Percentiles rank a stretch among this genome's conserved stretches.
phyloP scores from a whole-genome alignment of 2,329 filamentous ascomycete genomes.

The Epichloe gansuensis region DNA sequence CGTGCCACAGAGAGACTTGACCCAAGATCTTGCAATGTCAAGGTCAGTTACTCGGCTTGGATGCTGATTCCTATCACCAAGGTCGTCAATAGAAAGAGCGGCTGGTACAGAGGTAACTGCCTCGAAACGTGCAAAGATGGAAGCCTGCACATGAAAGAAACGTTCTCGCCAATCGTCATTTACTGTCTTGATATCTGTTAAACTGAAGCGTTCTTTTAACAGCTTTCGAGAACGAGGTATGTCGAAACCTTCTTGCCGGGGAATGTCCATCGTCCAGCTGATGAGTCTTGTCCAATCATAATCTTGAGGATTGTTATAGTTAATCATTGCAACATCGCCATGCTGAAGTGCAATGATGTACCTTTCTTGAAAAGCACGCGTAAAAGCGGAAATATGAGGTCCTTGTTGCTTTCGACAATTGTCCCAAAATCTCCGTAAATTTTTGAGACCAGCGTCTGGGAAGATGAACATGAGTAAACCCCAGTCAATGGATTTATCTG shows the following conservation, averaged over 20 bases:
- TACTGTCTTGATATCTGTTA: constrained; percentile 23
- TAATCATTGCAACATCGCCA: constrained; percentile 45
- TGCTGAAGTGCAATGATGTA: constrained; percentile 56
- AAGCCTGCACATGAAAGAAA: constrained; percentile 42
- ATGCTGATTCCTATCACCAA: constrained; percentile 3
- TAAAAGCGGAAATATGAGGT: constrained; percentile 39
- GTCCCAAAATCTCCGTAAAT: constrained; percentile 44
- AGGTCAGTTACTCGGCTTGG: constrained; percentile 17
- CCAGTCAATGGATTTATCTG: constrained; percentile 49
- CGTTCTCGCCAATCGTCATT: constrained; percentile 40
- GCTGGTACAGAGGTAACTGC: constrained; percentile 38
- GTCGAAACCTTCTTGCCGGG: constrained; percentile 30
- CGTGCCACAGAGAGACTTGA: constrained; percentile 46
- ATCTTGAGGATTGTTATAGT: constrained; percentile 48
- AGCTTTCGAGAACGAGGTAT: constrained; percentile 35
- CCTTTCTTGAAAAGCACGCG: constrained; percentile 49
- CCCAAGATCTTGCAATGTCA: constrained; percentile 43
- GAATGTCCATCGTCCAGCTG: constrained; percentile 50
- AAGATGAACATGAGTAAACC: constrained; percentile 45
- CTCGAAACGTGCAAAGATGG: constrained; percentile 45
- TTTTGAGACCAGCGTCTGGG: constrained; percentile 37
- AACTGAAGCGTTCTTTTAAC: constrained; percentile 31
- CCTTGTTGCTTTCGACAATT: constrained; percentile 37
- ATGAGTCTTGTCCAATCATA: constrained; percentile 61
- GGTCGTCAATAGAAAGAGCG: constrained; percentile 18